Evolutionary conservation across 1,139 yeast genomes (phyloP).

Genomic region (Kurtzmaniella quercitrusa): DNA sequence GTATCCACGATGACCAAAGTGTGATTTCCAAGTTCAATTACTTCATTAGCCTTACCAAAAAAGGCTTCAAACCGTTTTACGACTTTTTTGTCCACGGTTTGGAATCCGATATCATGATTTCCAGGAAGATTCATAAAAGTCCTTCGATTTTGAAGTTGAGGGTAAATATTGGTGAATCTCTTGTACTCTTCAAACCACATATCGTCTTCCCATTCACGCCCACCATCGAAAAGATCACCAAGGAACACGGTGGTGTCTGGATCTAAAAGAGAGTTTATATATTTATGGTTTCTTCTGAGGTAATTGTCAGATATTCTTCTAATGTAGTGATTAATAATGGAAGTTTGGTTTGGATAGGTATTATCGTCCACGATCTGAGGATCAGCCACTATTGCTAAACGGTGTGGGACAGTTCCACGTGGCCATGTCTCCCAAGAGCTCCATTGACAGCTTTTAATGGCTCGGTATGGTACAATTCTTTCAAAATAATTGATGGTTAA

Average conservation of each 20-base stretch:
- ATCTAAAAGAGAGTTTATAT: conserved; percentile 52
- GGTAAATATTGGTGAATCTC: conserved; percentile 66
- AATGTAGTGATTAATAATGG: conserved; percentile 41
- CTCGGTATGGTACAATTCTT: conserved; percentile 46
- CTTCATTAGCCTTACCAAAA: conserved; percentile 68
- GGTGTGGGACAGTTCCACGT: conserved; percentile 40
- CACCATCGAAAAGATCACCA: conserved; percentile 95
- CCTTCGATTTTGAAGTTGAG: conserved; percentile 41
- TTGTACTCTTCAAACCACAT: conserved; percentile 71
- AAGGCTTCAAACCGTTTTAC: conserved; percentile 59
- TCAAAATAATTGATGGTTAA: conserved; percentile 56
- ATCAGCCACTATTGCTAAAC: conserved; percentile 78
- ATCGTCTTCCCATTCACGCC: conserved; percentile 70
- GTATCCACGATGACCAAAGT: conserved; percentile 76
- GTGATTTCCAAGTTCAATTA: conserved; percentile 65
- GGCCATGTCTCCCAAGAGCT: conserved; percentile 57
- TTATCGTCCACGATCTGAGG: conserved; percentile 86
- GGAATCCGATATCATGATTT: conserved; percentile 94
- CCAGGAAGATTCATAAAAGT: conserved; percentile 74
- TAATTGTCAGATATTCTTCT: conserved; percentile 65
- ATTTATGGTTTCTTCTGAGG: conserved; percentile 70
- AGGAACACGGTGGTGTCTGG: conserved; percentile 78
- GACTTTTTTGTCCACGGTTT: conserved; percentile 53
- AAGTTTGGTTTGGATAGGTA: conserved; percentile 60
- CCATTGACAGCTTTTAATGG: conserved; percentile 60